phyloP scores from a whole-genome alignment of 139 green algal genomes.

The Haematococcus sp. region DNA sequence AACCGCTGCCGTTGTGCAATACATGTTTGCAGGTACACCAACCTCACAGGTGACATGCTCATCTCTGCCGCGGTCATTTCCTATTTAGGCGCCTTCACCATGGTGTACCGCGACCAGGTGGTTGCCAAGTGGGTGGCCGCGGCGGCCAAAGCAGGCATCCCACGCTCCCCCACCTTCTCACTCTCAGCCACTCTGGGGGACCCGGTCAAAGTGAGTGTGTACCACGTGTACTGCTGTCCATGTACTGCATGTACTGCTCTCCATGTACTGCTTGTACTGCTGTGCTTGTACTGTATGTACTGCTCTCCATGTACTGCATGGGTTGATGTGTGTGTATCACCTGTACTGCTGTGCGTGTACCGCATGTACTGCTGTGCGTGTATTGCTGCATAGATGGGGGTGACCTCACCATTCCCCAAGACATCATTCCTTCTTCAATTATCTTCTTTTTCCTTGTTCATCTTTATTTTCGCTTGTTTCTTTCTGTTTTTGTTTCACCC shows the following conservation, averaged over 20 bases:
- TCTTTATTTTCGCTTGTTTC: no score
- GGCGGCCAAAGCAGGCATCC: slow-evolving; percentile 38
- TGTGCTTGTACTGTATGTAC: neutral
- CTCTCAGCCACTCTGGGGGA: slow-evolving; percentile 58
- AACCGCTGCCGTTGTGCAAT: no score
- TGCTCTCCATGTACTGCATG: neutral
- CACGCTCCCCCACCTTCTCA: slow-evolving; percentile 50
- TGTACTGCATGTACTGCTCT: neutral
- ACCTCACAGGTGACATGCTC: slow-evolving; percentile 82
- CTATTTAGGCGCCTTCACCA: slow-evolving; percentile 77
- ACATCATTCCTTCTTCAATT: no score
- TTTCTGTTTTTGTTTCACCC: no score
- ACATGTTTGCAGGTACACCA: slow-evolving; percentile 26
- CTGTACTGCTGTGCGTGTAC: neutral
- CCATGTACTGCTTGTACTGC: neutral
- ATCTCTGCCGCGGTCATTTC: slow-evolving; percentile 61
- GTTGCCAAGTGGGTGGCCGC: slow-evolving; percentile 46
- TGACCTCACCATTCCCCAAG: no score
- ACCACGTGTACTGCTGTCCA: neutral
- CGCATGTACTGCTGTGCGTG: neutral
- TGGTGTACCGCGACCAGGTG: slow-evolving; percentile 54
- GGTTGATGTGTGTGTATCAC: neutral
- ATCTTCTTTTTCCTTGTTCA: no score
- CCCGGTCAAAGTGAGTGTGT: slow-evolving; percentile 38
- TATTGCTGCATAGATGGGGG: neutral